These are phyloP conservation scores for Calophaca sinica DNA, from an alignment of 306 rosid genomes.

Conservation along the genomic window DNA sequence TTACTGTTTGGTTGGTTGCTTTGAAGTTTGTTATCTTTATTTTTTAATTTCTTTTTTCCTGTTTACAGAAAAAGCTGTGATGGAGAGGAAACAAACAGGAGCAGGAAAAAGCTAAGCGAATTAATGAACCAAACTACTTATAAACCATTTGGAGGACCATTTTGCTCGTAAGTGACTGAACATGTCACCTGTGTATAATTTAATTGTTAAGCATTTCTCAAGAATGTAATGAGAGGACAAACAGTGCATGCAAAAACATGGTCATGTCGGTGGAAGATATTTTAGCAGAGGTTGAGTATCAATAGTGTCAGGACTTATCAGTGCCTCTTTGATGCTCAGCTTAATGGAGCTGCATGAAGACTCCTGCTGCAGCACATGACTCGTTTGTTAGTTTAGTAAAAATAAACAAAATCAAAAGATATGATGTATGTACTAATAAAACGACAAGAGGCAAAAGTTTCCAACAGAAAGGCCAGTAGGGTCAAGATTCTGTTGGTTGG, in stretches of 20 bases:
- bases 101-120: conserved; percentile 54
- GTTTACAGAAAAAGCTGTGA: conserved; percentile 65
- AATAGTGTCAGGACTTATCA: conserved; percentile 2
- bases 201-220: conserved; percentile 43
- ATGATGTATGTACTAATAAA: conserved; percentile 3
- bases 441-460: conserved; percentile 41
- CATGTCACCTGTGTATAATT: conserved; percentile 36
- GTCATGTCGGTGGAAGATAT: conserved; percentile 6
- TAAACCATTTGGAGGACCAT: conserved; percentile 72
- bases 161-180: conserved; percentile 82
- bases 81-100: conserved; percentile 49
- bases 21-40: neutral
- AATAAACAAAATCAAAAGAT: neutral
- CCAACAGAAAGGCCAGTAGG: conserved; percentile 14
- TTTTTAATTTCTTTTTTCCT: neutral
- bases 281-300: too few relatives aligned
- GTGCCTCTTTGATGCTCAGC: conserved; percentile 12
- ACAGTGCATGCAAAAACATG: conserved; percentile 30
- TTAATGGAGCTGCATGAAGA: conserved; percentile 5
- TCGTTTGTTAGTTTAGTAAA: neutral
- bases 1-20: conserved; percentile 9
- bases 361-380: neutral
- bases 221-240: conserved; percentile 25
- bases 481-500: conserved; percentile 40
- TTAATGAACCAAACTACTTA: conserved; percentile 49